These are phyloP conservation scores for Salix exigua DNA, from an alignment of 345 rosid species.

Conservation along the genomic window DNA sequence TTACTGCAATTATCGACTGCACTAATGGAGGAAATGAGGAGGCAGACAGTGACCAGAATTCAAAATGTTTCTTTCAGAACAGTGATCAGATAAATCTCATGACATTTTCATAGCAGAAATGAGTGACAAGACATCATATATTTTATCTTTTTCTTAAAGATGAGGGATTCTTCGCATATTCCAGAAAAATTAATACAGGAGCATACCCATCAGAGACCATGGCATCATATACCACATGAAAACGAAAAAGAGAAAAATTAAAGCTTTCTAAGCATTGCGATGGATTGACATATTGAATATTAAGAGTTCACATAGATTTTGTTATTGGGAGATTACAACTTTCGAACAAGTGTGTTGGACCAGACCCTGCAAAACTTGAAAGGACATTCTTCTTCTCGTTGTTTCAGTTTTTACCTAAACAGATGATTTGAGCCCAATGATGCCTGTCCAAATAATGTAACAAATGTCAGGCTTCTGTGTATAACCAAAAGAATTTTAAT, in stretches of 20 bases:
- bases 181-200: no score
- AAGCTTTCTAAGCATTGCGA: background rate
- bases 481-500: background rate
- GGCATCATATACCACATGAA: background rate
- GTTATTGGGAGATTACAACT: background rate
- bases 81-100: no score
- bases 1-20: no score
- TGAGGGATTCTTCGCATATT: no score
- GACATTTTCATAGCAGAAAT: no score
- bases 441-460: constrained; percentile 43
- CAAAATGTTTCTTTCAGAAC: no score
- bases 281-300: background rate
- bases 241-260: background rate
- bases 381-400: background rate
- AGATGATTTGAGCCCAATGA: constrained; percentile 77
- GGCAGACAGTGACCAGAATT: no score
- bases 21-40: no score
- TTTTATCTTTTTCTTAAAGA: no score
- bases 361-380: background rate
- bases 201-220: no score
- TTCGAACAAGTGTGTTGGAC: background rate
- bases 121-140: no score
- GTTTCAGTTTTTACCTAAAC: constrained; percentile 24
- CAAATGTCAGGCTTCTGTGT: constrained; percentile 9
- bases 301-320: background rate